phyloP scores from a whole-genome alignment of 2,329 filamentous ascomycete species.

The Fusarium mexicanum region DNA sequence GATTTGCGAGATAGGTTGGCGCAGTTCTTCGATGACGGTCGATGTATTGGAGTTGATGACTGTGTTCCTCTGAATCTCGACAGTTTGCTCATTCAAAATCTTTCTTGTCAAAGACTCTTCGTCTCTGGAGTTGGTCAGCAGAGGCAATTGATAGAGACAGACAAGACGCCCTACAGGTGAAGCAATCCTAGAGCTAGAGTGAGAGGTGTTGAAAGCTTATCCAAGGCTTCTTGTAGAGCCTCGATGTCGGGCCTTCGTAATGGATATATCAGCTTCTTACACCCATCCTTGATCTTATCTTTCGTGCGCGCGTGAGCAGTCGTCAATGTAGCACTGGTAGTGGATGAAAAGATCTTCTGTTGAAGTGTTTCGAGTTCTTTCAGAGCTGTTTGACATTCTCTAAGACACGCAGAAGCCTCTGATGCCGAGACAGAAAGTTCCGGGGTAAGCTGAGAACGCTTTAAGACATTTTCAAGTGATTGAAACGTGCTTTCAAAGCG shows the following conservation, averaged over 20 bases:
- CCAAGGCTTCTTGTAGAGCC: accelerated
- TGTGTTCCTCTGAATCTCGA: background rate
- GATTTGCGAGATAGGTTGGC: accelerated
- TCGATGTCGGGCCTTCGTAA: background rate
- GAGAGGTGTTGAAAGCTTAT: background rate
- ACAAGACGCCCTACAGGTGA: background rate
- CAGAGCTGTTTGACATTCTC: background rate
- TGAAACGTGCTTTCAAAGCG: background rate
- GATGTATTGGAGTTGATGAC: background rate
- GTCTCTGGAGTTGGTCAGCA: background rate
- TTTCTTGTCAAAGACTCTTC: background rate
- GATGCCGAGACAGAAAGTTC: background rate
- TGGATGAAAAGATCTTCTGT: background rate
- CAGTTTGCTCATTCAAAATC: background rate
- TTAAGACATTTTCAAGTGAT: accelerated
- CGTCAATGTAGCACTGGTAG: accelerated
- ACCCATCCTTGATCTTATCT: background rate
- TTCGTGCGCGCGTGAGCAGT: background rate
- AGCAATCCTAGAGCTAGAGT: background rate
- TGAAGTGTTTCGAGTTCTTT: background rate
- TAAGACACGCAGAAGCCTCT: accelerated
- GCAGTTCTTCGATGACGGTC: accelerated
- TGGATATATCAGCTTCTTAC: background rate
- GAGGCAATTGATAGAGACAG: accelerated
- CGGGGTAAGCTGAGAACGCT: accelerated